Evolutionary conservation across 1,139 yeast species (phyloP).

Genomic region (Kodamaea ohmeri): DNA sequence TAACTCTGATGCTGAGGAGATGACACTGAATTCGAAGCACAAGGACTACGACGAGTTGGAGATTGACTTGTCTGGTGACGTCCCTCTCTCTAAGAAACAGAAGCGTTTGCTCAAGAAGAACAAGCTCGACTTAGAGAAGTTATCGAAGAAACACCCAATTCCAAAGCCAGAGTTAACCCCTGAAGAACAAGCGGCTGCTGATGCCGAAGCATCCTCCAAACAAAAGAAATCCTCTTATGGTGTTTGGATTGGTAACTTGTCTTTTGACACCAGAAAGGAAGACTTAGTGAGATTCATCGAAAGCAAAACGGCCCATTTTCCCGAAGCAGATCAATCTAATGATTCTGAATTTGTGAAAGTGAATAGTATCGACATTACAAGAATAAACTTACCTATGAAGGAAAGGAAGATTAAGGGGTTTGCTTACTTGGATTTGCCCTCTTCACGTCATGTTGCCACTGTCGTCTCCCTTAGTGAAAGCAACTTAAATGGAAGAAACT

Average conservation of each 20-base stretch:
- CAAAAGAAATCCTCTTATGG: slow-evolving; percentile 57
- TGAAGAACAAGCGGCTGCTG: slow-evolving; percentile 27
- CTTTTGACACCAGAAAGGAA: slow-evolving; percentile 80
- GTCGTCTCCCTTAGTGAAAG: slow-evolving; percentile 70
- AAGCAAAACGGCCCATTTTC: slow-evolving; percentile 49
- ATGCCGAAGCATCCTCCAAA: slow-evolving; percentile 24
- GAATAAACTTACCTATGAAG: slow-evolving; percentile 67
- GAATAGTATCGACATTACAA: slow-evolving; percentile 48
- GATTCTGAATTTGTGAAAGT: slow-evolving; percentile 39
- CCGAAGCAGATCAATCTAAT: slow-evolving; percentile 14
- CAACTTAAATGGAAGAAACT: slow-evolving; percentile 75
- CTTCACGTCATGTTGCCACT: slow-evolving; percentile 57
- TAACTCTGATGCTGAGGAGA: slow-evolving; percentile 18
- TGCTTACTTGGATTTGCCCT: slow-evolving; percentile 84
- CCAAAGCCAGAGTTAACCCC: slow-evolving; percentile 38
- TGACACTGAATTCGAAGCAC: slow-evolving; percentile 12
- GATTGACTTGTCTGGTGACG: slow-evolving; percentile 71
- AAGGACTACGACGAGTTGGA: slow-evolving; percentile 57
- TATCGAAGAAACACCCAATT: slow-evolving; percentile 49
- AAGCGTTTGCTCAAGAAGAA: slow-evolving; percentile 83
- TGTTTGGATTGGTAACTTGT: slow-evolving; percentile 92
- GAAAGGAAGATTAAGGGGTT: slow-evolving; percentile 74
- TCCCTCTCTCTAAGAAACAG: slow-evolving; percentile 90
- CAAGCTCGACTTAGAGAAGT: slow-evolving; percentile 57
- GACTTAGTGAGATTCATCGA: slow-evolving; percentile 66